These are phyloP conservation scores for Phytophthora pinifolia DNA, from an alignment of 352 stramenopile species.

Conservation along the genomic window DNA sequence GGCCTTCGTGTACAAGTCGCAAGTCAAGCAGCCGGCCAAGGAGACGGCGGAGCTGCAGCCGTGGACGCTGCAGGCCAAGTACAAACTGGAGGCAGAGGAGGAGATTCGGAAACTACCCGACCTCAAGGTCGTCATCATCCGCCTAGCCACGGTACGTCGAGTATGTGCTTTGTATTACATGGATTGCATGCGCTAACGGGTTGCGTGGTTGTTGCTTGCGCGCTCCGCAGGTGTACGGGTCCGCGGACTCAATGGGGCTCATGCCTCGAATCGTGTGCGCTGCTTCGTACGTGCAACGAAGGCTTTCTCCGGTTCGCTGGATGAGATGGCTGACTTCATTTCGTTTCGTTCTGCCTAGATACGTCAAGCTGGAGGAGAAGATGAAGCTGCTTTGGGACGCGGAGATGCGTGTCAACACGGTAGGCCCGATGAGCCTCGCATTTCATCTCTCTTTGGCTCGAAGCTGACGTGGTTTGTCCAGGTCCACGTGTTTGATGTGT, in stretches of 20 bases:
- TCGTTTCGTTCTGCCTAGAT: constrained; percentile 34
- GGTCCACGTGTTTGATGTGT: constrained; percentile 83
- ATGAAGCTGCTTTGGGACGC: constrained; percentile 89
- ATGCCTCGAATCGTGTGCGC: constrained; percentile 88
- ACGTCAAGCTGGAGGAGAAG: constrained; percentile 83
- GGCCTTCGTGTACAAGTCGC: constrained; percentile 89
- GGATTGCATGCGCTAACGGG: too few species aligned
- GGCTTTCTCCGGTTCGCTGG: not conserved
- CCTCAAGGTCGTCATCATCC: constrained; percentile 73
- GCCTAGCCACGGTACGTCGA: constrained; percentile 59
- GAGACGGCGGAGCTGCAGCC: constrained; percentile 67
- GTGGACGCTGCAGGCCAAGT: constrained; percentile 87
- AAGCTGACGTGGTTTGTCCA: constrained; percentile 18
- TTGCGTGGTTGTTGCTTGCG: constrained; percentile 1
- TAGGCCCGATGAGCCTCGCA: constrained; percentile 14
- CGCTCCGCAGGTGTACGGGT: constrained; percentile 64
- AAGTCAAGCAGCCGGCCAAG: constrained; percentile 63
- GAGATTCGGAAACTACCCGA: constrained; percentile 54
- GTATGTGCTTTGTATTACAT: not conserved
- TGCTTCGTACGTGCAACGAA: constrained; percentile 56
- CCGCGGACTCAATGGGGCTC: constrained; percentile 73
- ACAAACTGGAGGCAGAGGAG: constrained; percentile 84
- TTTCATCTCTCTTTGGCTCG: not conserved
- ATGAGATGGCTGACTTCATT: not conserved
- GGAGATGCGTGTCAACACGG: constrained; percentile 88